phyloP scores from a whole-genome alignment of 169 alveolate species.

The Plasmodium gallinaceum region DNA sequence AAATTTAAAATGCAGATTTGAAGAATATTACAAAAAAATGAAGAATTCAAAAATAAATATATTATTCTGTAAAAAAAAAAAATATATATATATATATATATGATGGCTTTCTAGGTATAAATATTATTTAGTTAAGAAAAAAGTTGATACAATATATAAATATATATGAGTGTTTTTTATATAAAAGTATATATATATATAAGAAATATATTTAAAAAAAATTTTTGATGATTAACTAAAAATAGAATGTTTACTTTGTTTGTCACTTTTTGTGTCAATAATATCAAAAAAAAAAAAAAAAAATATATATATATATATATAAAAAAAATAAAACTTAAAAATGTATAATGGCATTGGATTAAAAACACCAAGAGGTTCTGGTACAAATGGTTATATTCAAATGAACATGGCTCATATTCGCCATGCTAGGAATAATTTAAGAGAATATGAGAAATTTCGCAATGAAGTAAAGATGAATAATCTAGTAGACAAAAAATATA shows the following conservation, averaged over 20 bases:
- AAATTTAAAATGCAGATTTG: too few species aligned
- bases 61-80: neutral
- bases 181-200: too few species aligned
- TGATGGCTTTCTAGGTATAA: too few species aligned
- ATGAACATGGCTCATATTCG: slow-evolving; percentile 82
- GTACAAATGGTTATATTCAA: slow-evolving; percentile 88
- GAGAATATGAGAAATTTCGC: slow-evolving; percentile 66
- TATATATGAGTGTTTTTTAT: too few species aligned
- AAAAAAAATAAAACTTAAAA: neutral
- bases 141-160: too few species aligned
- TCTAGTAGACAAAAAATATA: slow-evolving; percentile 56
- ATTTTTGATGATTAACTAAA: neutral
- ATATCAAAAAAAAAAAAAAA: too few species aligned
- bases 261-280: neutral
- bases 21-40: too few species aligned
- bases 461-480: slow-evolving; percentile 54
- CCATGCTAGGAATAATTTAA: slow-evolving; percentile 53
- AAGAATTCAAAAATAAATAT: neutral
- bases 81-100: neutral
- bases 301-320: too few species aligned
- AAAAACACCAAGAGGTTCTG: slow-evolving; percentile 88
- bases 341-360: slow-evolving; percentile 87
- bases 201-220: too few species aligned
- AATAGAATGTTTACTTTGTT: neutral
- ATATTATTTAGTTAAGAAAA: too few species aligned